Base-by-base conservation (phyloP, 108 stramenopile genomes). In the Poteriospumella lacustris region DNA sequence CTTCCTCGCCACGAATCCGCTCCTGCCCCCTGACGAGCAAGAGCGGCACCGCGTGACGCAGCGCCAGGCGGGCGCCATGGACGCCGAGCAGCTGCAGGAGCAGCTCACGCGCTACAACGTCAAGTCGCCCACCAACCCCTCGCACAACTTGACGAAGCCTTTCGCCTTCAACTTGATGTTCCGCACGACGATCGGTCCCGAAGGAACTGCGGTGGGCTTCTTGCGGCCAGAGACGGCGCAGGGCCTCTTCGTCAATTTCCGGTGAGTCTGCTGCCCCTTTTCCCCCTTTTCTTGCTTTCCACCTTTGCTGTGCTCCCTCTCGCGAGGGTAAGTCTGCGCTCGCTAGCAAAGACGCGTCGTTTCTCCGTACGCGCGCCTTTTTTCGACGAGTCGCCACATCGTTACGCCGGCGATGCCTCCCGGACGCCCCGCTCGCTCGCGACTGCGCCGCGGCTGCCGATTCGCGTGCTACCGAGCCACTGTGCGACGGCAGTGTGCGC, bases 101-200 rank as follows among this genome's bases (percentile, higher is more conserved):
- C 86, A 93, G 47, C 76, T 98, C 42, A 24, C 28, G 38, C 15
- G 31, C 15, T 64, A 64, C 60, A 24, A 64, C 9, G 60, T 64
- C 9, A 64, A 3, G 5, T 64, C 60, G 15, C 60, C 60, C 5
- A 31, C 60, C 15, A 3, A 64, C 24, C 15, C 90, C 58, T 95
- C 94, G 39, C 87, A 95, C 77, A 62, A 90, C 26, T 94, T 93
- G 73, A 88, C 90, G 70, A 88, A 90, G 58, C 93, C 95, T 39
- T 99, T 97, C 78, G 94, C 98, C 2, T 99, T 99, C 91, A 99
- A 99, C 87, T 88, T 99, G 62, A 99, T 99, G 98, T 99, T 99
- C 87, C 91, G 94, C 87, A 99, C 97, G 43, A 92, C 91, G 58
- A 99, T 99, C 76, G 99, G 99, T 39, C 99, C 99, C 15, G 95